Evolutionary conservation across 352 stramenopile species (phyloP).

Genomic region (Phytophthora hibernalis): DNA sequence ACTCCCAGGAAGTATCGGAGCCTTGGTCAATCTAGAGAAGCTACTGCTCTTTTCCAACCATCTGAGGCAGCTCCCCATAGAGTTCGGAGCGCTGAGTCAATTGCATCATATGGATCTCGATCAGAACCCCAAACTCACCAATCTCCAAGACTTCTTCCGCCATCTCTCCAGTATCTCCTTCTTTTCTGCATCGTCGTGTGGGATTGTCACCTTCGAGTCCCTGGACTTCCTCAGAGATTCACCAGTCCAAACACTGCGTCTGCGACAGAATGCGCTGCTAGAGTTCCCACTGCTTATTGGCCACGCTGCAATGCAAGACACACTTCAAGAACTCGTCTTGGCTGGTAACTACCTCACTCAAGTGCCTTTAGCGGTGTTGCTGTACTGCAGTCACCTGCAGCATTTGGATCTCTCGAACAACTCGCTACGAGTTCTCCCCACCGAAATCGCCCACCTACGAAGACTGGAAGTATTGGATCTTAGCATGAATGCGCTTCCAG

Average conservation of each 20-base stretch:
- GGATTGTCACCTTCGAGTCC: conserved; percentile 50
- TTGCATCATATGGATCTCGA: conserved; percentile 50
- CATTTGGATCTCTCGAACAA: conserved; percentile 62
- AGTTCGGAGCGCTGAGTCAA: conserved; percentile 41
- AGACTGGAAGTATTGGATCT: conserved; percentile 52
- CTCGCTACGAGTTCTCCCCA: conserved; percentile 46
- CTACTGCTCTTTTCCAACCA: conserved; percentile 54
- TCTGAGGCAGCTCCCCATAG: conserved; percentile 48
- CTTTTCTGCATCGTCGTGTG: conserved; percentile 51
- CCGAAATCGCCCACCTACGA: conserved; percentile 42
- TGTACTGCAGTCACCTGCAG: conserved; percentile 46
- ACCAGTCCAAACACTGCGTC: conserved; percentile 43
- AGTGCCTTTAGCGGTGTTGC: conserved; percentile 53
- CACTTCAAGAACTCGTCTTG: conserved; percentile 50
- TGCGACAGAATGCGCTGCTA: conserved; percentile 52
- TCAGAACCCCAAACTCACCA: conserved; percentile 46
- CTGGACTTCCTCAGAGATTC: conserved; percentile 54
- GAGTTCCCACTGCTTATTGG: conserved; percentile 53
- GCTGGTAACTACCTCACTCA: conserved; percentile 41
- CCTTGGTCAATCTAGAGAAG: conserved; percentile 46
- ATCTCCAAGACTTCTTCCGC: conserved; percentile 47
- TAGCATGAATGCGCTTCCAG: conserved; percentile 47
- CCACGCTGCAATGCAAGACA: conserved; percentile 53
- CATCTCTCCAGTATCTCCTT: conserved; percentile 35
- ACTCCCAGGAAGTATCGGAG: conserved; percentile 51